Conservation (phyloP, 495 filamentous ascomycete species). For the Bacidia gigantensis region DNA sequence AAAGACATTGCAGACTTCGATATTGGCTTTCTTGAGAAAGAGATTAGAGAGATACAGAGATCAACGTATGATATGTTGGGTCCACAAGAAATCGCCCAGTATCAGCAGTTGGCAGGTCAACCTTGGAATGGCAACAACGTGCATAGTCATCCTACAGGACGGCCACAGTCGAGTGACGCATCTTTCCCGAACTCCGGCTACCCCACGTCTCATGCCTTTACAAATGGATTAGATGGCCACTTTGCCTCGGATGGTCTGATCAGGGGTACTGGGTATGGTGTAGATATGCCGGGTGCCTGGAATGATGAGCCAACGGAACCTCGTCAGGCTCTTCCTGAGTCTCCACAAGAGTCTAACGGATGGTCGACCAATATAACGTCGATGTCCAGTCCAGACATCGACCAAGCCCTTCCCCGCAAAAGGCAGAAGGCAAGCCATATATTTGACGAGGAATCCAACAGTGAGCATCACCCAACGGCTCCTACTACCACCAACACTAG, state of each 20-base stretch:
- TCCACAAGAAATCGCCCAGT: too few species aligned
- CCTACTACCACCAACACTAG: constrained; percentile 19
- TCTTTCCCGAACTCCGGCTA: neutral
- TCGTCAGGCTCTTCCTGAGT: neutral
- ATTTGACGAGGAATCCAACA: constrained; percentile 5
- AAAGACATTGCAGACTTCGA: neutral
- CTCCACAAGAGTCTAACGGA: neutral
- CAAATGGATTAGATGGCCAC: constrained; percentile 7
- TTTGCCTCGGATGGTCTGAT: constrained; percentile 9
- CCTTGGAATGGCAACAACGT: too few species aligned
- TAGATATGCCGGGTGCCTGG: constrained; percentile 7
- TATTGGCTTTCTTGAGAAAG: neutral
- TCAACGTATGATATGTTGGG: too few species aligned
- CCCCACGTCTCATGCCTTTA: constrained; percentile 2
- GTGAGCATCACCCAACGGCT: constrained; percentile 22
- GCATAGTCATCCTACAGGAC: too few species aligned
- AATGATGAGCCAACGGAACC: constrained; percentile 1
- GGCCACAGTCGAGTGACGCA: neutral
- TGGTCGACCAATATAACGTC: constrained; percentile 6
- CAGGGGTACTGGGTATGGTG: constrained; percentile 1
- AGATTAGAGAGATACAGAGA: too few species aligned
- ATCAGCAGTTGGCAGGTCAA: too few species aligned
- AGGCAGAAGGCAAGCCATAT: constrained; percentile 10
- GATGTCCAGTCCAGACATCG: constrained; percentile 14
- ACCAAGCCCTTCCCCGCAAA: constrained; percentile 19